Percentiles rank a stretch among this genome's conserved stretches.
Evolutionary conservation across 2,329 filamentous ascomycete genomes (phyloP).

Genomic region (Macrophomina tecta): DNA sequence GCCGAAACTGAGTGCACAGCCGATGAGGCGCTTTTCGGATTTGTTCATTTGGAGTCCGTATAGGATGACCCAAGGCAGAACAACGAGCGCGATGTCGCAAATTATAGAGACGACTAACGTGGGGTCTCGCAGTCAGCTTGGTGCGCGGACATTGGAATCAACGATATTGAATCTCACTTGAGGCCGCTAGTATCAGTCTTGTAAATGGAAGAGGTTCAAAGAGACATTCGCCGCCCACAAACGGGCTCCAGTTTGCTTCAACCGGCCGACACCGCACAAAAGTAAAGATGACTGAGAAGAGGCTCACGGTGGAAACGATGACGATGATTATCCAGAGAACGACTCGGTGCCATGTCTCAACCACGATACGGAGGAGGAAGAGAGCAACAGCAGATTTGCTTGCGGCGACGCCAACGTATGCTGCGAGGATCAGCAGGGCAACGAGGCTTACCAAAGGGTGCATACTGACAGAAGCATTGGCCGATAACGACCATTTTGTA

Average conservation of each 20-base stretch:
- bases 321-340: background rate
- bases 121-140: background rate
- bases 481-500: background rate
- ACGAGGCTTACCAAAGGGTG: background rate
- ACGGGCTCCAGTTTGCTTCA: background rate
- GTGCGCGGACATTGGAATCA: too few species aligned
- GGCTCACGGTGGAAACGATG: background rate
- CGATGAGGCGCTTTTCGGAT: background rate
- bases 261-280: background rate
- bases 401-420: constrained; percentile 35
- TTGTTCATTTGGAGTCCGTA: background rate
- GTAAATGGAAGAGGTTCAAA: background rate
- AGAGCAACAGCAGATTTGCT: constrained; percentile 40
- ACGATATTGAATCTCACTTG: background rate
- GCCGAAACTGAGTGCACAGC: background rate
- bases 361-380: constrained; percentile 38
- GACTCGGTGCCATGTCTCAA: background rate
- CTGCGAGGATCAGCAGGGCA: background rate
- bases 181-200: background rate
- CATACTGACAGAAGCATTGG: background rate
- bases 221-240: background rate
- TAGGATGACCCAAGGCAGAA: background rate
- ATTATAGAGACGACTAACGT: background rate
- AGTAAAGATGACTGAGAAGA: background rate
- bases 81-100: background rate